Percentiles rank a stretch among this genome's conserved stretches.
phyloP scores from a whole-genome alignment of 2,329 filamentous ascomycete species.

The Exophiala oligosperma region DNA sequence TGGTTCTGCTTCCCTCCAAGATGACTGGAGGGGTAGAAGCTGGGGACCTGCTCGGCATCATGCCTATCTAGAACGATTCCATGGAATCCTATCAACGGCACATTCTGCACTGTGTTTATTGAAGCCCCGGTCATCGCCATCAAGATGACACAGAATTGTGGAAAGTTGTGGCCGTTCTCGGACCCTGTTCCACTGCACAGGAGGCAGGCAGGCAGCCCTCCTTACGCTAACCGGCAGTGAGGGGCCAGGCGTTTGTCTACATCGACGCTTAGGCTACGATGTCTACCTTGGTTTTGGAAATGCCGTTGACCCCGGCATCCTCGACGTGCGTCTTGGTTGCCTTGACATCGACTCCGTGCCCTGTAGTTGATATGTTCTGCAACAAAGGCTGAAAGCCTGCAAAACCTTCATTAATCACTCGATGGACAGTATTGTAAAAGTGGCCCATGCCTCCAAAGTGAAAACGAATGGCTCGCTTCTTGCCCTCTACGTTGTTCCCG shows the following conservation, averaged over 20 bases:
- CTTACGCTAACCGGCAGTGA: not conserved
- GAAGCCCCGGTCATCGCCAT: constrained; percentile 4
- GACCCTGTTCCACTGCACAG: not conserved
- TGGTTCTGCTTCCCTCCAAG: constrained; percentile 6
- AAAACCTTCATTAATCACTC: constrained; percentile 1
- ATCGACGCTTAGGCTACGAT: constrained; percentile 2
- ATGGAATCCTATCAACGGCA: not conserved
- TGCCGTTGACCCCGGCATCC: constrained; percentile 5
- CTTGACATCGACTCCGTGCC: constrained; percentile 3
- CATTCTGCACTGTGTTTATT: not conserved
- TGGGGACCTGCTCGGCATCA: not conserved
- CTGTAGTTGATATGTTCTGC: constrained; percentile 4
- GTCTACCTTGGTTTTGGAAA: constrained; percentile 4
- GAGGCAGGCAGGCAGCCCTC: not conserved
- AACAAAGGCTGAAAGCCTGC: constrained; percentile 4
- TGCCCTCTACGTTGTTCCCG: constrained; percentile 12
- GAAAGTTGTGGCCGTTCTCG: constrained; percentile 2
- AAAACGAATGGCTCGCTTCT: constrained; percentile 9
- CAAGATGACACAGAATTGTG: constrained; percentile 5
- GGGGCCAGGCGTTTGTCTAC: not conserved
- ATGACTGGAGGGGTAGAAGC: constrained; percentile 1
- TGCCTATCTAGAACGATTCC: constrained; percentile 3
- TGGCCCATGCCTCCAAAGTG: constrained; percentile 10
- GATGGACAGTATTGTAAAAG: constrained; percentile 4
- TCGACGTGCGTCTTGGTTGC: constrained; percentile 6